Percentiles rank a stretch among this genome's conserved stretches.
These are phyloP conservation scores for Glaciozyma martinii DNA, from an alignment of 768 basidiomycete genomes.

Conservation along the genomic window DNA sequence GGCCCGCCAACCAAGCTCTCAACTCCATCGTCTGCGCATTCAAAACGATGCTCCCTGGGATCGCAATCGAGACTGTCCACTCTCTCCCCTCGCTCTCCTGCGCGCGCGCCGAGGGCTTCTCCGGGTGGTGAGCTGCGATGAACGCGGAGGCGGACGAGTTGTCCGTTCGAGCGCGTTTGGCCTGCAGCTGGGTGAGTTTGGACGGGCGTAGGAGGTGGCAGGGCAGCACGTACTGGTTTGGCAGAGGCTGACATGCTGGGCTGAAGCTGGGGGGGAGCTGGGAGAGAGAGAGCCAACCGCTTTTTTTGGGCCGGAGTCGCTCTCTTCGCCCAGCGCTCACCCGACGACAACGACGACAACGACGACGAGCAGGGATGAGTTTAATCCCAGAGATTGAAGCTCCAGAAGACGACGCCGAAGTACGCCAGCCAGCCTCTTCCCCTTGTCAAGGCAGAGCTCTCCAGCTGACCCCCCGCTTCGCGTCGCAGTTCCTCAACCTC, in stretches of 20 bases:
- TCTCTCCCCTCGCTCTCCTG: neutral
- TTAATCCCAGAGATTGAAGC: slow-evolving; percentile 12
- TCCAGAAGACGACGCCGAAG: slow-evolving; percentile 20
- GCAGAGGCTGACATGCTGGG: too few relatives aligned
- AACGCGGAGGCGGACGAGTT: neutral
- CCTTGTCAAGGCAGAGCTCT: too few relatives aligned
- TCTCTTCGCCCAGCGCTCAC: too few relatives aligned
- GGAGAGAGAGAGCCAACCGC: too few relatives aligned
- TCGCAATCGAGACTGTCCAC: slow-evolving; percentile 11
- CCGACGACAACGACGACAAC: too few relatives aligned
- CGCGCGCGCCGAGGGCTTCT: slow-evolving; percentile 13
- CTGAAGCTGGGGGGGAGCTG: too few relatives aligned
- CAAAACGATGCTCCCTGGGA: slow-evolving; percentile 14
- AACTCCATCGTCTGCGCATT: slow-evolving; percentile 18
- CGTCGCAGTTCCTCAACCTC: slow-evolving; percentile 22
- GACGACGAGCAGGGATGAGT: too few relatives aligned
- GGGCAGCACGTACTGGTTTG: too few relatives aligned
- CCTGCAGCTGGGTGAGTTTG: too few relatives aligned
- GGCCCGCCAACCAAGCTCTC: slow-evolving; percentile 6
- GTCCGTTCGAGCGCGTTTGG: neutral
- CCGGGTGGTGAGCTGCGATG: slow-evolving; percentile 5
- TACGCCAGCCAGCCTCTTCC: neutral
- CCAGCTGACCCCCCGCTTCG: too few relatives aligned
- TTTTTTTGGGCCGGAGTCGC: too few relatives aligned
- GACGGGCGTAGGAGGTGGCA: too few relatives aligned